Base-by-base conservation (phyloP, 345 rosid genomes). In the Garcia nutans region DNA sequence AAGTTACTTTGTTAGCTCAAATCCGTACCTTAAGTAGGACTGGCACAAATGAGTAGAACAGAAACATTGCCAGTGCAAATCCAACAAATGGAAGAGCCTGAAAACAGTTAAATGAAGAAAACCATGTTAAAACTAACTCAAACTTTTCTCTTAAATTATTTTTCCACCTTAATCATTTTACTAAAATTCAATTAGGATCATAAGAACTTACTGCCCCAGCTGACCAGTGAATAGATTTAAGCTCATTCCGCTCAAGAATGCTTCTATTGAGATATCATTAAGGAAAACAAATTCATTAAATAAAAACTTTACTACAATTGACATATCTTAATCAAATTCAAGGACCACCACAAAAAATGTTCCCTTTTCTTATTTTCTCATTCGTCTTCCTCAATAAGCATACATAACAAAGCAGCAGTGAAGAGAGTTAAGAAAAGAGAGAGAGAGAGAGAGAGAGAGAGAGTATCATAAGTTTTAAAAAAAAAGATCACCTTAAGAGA, bases 221-320 rank as follows among this genome's bases (percentile, higher is more conserved):
- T 52, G 98, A 83, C 99, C 98, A 96, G 37, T 86, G 88, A 84
- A 93, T 88, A 62, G 90, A 84, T 85, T 81, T 87, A 59, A 96
- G 87, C 84, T 86, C 98, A 71, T 61, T 65, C 17, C 87, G 91
- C 85, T 96, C 99, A 70, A 93, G 70, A 88, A 96, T 83, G 83
- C 90, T 79, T 88, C 99, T 93, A 77, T 28, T 44, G 44, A 64
- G 57, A 77, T 60, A 74, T 74, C 65, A 73, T 82, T 78, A 93
- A 89, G 91, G 88, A 45, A 55, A n/a, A 72, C 61, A 77, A 77
- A 5, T 55, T 47, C 28, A 37, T 28, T 37, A 26, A 16, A 65
- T 33, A 41, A 54, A 22, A 68, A 37, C 20, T 23, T 44, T 59
- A 24, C 55, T 23, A 1, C 66, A 10, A 57, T 22, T 72, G 26